Evolutionary conservation across 176 grass and related monocot genomes (phyloP), one percentile per base, ranked within the genome.

Genomic region (Aegilops speltoides): DNA sequence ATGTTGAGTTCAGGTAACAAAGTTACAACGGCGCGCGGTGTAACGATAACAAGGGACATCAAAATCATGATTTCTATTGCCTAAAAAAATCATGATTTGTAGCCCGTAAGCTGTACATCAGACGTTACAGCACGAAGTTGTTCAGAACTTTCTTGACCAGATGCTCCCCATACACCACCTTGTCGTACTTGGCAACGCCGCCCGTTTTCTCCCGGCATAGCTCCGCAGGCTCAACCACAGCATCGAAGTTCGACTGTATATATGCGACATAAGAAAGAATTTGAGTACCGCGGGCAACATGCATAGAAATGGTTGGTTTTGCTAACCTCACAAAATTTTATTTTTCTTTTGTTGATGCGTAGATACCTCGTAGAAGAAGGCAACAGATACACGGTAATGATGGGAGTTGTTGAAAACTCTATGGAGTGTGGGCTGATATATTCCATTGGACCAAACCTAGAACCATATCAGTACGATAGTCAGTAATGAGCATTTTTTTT

Each of bases 391-490:
- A 25, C 96, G 93, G 84, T 95, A 98, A n/a, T 43, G 82, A 9
- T 76, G 86, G 2, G 91, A 94, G 26, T 86, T 92, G 70, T 98
- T 98, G 46, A 90, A 82, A 24, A 95, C 93, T 77, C 84, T 87
- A 54, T 98, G 96, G 75, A 98, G 84, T 31, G 96, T 98, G 43
- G 93, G 76, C 56, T 95, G 88, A 10, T 98, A 98, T 17, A 98
- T 80, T 59, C 96, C 96, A 71, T 98, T 95, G 1, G 90, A 91
- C 96, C 89, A 98, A 38, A 98, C 92, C 96, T 95, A 80, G 79
- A 80, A 38, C 16, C 17, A 72, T 54, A 16, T 24, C 6, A 14
- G n/a, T 37, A 73, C 3, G 26, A 24, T 10, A 24, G 50, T 80
- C 9, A 10, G 50, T 10, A 33, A 77, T n/a, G 6, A 77, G 46